Conservation (phyloP, 495 filamentous ascomycete species). For the Hypomontagnella monticulosa region DNA sequence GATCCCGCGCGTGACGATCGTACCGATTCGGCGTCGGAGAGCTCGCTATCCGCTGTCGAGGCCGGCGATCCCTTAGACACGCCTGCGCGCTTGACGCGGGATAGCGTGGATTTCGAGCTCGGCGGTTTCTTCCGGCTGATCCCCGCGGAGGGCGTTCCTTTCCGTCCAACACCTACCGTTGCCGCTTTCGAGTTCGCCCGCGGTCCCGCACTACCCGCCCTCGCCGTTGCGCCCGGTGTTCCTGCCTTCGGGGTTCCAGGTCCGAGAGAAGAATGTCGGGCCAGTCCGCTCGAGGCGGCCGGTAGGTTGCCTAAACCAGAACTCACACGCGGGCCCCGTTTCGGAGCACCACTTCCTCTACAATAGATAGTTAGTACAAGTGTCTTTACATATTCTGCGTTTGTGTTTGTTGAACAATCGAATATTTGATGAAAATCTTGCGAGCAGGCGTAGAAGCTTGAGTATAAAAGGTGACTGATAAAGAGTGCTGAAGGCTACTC, state of each 20-base stretch:
- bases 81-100: constrained; percentile 59
- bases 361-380: constrained; percentile 16
- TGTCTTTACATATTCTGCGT: constrained; percentile 5
- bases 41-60: constrained; percentile 67
- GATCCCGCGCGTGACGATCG: constrained; percentile 54
- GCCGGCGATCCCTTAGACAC: constrained; percentile 68
- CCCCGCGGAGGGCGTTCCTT: constrained; percentile 72
- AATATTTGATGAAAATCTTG: not conserved
- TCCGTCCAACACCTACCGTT: constrained; percentile 52
- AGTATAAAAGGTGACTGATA: not conserved
- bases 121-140: constrained; percentile 61
- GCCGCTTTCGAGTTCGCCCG: constrained; percentile 63
- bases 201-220: constrained; percentile 79
- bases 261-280: constrained; percentile 81
- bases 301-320: constrained; percentile 71
- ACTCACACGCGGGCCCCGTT: constrained; percentile 78
- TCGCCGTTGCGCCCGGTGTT: constrained; percentile 65
- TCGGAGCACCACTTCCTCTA: constrained; percentile 60
- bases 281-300: constrained; percentile 73
- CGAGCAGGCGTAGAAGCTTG: not conserved
- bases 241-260: constrained; percentile 86
- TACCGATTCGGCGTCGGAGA: constrained; percentile 70
- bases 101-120: constrained; percentile 66
- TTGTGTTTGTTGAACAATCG: not conserved
- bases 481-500: constrained; percentile 21